Evolutionary conservation across 495 filamentous ascomycete genomes (phyloP), one percentile per base, ranked within the genome.

Genomic region (Xylaria grammica): DNA sequence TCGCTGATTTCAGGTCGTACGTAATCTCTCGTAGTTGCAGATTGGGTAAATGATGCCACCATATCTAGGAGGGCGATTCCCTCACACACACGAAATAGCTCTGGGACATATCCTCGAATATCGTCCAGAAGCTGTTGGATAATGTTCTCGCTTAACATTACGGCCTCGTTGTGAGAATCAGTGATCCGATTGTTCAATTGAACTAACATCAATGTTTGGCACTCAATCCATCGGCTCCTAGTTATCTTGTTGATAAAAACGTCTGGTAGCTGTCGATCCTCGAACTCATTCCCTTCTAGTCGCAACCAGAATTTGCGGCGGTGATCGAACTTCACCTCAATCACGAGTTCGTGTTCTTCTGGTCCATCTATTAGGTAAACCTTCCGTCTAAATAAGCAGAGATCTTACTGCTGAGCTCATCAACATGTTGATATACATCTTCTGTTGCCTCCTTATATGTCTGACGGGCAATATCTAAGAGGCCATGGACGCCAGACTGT

Each of bases 11-110:
- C 86, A 10, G 95, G 95, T 19, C 90, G 86, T 26, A 89, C 85
- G 71, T 97, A 99, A 58, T 94, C 90, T 63, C 89, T 81, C 24
- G 82, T 85, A 5, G 90, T 92, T 44, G 91, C 89, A 6, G 94
- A 73, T 15, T 97, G 88, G 6, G 88, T 88, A 75, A 97, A 97
- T 8, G 91, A 84, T 27, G 87, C 79, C n/a, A 96, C 78, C 91
- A 98, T 96, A 72, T 99, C 95, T 5, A 99, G 82, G 74, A 92
- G 85, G n/a, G 91, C 92, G 63, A 97, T 89, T 20, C 87, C 88
- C 69, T 97, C 93, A 67, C 91, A 93, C 56, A 92, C 83, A 60
- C 85, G 86, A 75, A 94, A 96, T 0, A 97, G 78, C 3, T 78
- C 75, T 0, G 88, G 86, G 22, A 93, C 85, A 59, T 93, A 85